Percentiles rank a stretch among this genome's conserved stretches.
Conservation (phyloP, 805 yeast species). For the Candida xyloterini region DNA sequence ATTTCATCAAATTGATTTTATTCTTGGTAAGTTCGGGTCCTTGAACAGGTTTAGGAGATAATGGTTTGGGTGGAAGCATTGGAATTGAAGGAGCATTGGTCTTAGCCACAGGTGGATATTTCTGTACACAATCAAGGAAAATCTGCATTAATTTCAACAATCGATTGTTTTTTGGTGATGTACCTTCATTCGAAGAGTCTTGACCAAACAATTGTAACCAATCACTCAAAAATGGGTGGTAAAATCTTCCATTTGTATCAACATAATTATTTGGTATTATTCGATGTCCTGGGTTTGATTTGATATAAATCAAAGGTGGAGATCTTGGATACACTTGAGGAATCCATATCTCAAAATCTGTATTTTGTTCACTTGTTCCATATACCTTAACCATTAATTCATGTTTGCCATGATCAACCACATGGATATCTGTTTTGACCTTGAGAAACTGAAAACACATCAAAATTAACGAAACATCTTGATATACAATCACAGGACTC, state of each 20-base stretch:
- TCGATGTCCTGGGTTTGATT: slow-evolving; percentile 41
- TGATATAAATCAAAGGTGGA: slow-evolving; percentile 65
- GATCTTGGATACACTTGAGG: slow-evolving; percentile 68
- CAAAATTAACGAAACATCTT: slow-evolving; percentile 58
- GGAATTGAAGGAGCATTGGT: slow-evolving; percentile 1
- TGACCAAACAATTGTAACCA: slow-evolving; percentile 41
- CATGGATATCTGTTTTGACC: slow-evolving; percentile 66
- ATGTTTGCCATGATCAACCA: slow-evolving; percentile 55
- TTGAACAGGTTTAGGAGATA: slow-evolving; percentile 5
- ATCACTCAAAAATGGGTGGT: slow-evolving; percentile 61
- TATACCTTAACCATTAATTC: slow-evolving; percentile 59
- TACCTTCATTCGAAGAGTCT: slow-evolving; percentile 25
- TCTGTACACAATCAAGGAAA: slow-evolving; percentile 19
- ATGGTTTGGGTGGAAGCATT: slow-evolving; percentile 8
- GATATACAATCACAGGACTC: slow-evolving; percentile 56
- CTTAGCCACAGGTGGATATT: slow-evolving; percentile 16
- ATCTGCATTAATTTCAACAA: slow-evolving; percentile 23
- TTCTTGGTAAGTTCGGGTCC: slow-evolving; percentile 7
- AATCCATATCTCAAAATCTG: slow-evolving; percentile 73
- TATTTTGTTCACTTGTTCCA: slow-evolving; percentile 53
- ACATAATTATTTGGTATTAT: slow-evolving; percentile 61
- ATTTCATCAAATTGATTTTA: slow-evolving; percentile 6
- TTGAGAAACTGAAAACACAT: slow-evolving; percentile 49
- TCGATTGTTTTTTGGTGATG: slow-evolving; percentile 27
- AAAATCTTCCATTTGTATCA: slow-evolving; percentile 68